A percentile compares a stretch with the other conserved stretches of the same genome.
Evolutionary conservation across 2,329 filamentous ascomycete genomes (phyloP).

Genomic region (Fusarium neocosmosporiellum): DNA sequence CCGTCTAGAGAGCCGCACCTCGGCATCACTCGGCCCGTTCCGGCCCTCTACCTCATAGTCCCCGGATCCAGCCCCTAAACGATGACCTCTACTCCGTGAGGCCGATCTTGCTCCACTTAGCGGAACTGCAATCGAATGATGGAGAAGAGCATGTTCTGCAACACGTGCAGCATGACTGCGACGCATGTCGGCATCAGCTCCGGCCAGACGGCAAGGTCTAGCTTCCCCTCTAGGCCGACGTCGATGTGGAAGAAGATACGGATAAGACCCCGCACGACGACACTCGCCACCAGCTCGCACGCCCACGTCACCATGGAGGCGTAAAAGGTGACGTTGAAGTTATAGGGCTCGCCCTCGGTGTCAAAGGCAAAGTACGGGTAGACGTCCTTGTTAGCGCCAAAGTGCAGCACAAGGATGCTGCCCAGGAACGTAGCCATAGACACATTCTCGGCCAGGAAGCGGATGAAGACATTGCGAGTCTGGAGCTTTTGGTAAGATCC

Average conservation of each 20-base stretch:
- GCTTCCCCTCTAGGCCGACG: constrained; percentile 72
- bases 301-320: constrained; percentile 74
- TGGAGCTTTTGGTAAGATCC: constrained; percentile 74
- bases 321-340: constrained; percentile 72
- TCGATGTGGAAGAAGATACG: constrained; percentile 69
- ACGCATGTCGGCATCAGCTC: constrained; percentile 74
- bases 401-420: constrained; percentile 73
- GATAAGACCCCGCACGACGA: constrained; percentile 69
- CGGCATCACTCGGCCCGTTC: constrained; percentile 40
- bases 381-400: constrained; percentile 73
- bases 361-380: constrained; percentile 79
- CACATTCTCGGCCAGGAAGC: constrained; percentile 74
- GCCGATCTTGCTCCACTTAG: constrained; percentile 32
- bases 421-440: constrained; percentile 77
- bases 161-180: constrained; percentile 73
- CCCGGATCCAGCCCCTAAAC: constrained; percentile 3
- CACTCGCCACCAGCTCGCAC: constrained; percentile 72
- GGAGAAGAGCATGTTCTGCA: constrained; percentile 79
- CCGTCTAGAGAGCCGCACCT: constrained; percentile 18
- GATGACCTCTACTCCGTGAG: constrained; percentile 3
- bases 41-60: constrained; percentile 24
- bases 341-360: constrained; percentile 60
- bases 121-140: constrained; percentile 73
- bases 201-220: constrained; percentile 74
- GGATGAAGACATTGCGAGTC: constrained; percentile 74